A percentile compares a stretch with the other conserved stretches of the same genome.
phyloP scores from a whole-genome alignment of 2,329 filamentous ascomycete species.

The Lachnellula cervina region DNA sequence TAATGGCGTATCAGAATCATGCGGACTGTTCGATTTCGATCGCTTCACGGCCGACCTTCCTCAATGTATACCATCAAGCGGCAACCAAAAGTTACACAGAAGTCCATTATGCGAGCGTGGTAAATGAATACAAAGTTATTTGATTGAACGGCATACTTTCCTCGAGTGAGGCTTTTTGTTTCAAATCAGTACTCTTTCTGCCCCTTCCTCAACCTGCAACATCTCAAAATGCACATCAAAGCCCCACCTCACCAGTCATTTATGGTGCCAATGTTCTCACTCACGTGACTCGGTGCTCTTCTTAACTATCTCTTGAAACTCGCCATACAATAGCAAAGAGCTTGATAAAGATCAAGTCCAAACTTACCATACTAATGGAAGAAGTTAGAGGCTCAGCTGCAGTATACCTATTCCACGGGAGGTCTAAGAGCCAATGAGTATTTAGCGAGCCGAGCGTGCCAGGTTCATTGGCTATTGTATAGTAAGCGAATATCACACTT shows the following conservation, averaged over 20 bases:
- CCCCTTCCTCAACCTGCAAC: too few relatives aligned
- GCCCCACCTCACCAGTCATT: too few relatives aligned
- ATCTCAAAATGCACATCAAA: too few relatives aligned
- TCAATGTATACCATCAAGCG: background rate
- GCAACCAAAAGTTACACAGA: background rate
- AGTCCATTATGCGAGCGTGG: background rate
- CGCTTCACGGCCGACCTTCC: background rate
- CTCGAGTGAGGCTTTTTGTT: too few relatives aligned
- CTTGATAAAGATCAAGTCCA: too few relatives aligned
- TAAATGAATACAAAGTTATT: too few relatives aligned
- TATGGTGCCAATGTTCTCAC: too few relatives aligned
- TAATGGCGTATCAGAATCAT: slow-evolving; percentile 13
- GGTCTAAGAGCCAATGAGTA: background rate
- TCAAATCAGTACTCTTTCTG: too few relatives aligned
- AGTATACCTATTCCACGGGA: background rate
- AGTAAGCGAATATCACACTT: background rate
- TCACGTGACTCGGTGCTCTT: background rate
- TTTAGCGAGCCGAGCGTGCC: background rate
- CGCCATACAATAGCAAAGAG: too few relatives aligned
- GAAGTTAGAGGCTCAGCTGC: background rate
- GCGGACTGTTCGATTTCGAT: background rate
- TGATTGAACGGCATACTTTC: too few relatives aligned
- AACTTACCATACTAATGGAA: background rate
- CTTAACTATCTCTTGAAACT: too few relatives aligned
- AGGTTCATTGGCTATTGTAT: slow-evolving; percentile 1